These are phyloP conservation scores for Fusarium drepaniforme DNA, from an alignment of 2,329 filamentous ascomycete species.

Conservation along the genomic window DNA sequence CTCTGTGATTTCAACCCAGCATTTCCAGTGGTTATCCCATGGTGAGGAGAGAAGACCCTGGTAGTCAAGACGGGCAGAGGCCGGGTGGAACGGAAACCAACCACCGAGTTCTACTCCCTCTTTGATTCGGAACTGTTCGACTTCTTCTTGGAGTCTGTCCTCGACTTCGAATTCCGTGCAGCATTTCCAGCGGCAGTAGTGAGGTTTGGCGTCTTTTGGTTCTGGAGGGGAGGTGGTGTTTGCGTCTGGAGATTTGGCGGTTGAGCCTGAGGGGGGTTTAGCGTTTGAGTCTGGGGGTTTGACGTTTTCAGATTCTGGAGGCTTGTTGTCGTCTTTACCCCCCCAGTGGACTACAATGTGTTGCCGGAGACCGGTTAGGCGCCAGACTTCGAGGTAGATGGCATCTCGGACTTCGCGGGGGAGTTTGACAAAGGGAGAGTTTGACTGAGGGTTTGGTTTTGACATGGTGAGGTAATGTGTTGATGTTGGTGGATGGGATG, in stretches of 20 bases:
- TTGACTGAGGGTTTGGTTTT: constrained; percentile 3
- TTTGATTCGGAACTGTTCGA: neutral
- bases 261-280: no score
- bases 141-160: neutral
- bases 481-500: neutral
- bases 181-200: constrained; percentile 30
- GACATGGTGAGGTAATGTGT: neutral
- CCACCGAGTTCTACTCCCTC: neutral
- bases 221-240: neutral
- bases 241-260: no score
- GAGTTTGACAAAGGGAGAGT: constrained; percentile 14
- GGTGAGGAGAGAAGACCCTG: neutral
- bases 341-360: constrained; percentile 23
- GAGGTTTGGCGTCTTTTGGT: neutral
- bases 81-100: fast-evolving
- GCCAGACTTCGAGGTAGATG: constrained; percentile 30
- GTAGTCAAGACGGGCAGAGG: neutral
- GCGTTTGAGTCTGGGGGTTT: no score
- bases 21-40: constrained; percentile 9
- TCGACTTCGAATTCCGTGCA: constrained; percentile 11
- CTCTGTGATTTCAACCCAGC: neutral
- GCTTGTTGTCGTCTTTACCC: no score
- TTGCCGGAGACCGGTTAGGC: constrained; percentile 15
- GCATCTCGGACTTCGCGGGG: constrained; percentile 26
- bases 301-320: no score